These are phyloP conservation scores for Amoeboaphelidium occidentale DNA, from an alignment of 371 early-diverging fungal genomes.

Conservation along the genomic window DNA sequence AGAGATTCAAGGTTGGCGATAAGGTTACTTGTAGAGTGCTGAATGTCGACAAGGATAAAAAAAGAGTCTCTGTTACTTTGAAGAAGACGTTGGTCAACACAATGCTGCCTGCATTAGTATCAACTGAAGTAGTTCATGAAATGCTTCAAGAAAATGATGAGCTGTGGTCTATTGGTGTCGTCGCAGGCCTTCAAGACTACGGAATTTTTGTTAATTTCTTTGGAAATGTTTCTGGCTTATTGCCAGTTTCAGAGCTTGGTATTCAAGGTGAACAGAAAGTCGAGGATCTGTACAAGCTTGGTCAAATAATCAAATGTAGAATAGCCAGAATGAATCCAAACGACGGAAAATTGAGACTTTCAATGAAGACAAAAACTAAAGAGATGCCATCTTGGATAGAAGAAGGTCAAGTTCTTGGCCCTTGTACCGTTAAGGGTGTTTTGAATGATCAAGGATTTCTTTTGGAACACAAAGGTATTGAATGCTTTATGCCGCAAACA, in stretches of 20 bases:
- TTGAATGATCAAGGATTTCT: too few species aligned
- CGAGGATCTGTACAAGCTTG: conserved; percentile 30
- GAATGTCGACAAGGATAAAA: conserved; percentile 19
- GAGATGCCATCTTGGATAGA: too few species aligned
- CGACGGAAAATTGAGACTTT: too few species aligned
- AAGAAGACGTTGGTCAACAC: conserved; percentile 21
- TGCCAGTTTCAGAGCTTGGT: background rate
- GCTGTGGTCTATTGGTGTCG: conserved; percentile 36
- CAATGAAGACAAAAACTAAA: too few species aligned
- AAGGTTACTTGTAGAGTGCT: conserved; percentile 42
- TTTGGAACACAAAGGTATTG: too few species aligned
- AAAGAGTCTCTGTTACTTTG: conserved; percentile 36
- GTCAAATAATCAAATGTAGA: conserved; percentile 54
- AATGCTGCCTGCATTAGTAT: conserved; percentile 31
- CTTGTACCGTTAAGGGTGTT: too few species aligned
- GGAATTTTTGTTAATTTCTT: conserved; percentile 33
- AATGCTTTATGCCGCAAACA: too few species aligned
- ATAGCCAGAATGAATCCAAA: too few species aligned
- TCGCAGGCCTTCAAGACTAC: too few species aligned
- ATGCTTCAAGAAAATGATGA: conserved; percentile 21
- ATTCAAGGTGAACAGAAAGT: conserved; percentile 11
- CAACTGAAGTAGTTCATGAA: conserved; percentile 21
- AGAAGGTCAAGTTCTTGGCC: too few species aligned
- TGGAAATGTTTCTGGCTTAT: conserved; percentile 2
- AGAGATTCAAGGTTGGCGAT: conserved; percentile 45